Evolutionary conservation across 257 asterid species (phyloP).

Genomic region (Salvia miltiorrhiza): DNA sequence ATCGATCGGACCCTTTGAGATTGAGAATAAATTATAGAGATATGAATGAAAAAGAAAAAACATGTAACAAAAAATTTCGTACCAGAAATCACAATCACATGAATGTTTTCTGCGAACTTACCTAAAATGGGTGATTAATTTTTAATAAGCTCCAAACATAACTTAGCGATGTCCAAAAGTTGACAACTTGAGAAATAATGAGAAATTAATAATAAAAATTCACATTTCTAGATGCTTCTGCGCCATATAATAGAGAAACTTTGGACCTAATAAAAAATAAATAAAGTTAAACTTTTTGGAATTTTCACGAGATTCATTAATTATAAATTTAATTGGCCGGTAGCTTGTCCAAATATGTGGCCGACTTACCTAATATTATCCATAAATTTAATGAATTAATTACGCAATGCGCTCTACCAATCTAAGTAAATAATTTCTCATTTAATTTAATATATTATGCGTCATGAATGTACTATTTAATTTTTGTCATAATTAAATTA

Average conservation of each 20-base stretch:
- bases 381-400: background rate
- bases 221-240: background rate
- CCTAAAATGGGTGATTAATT: too few species aligned
- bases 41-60: too few species aligned
- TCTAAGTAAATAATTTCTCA: background rate
- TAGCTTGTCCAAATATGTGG: slow-evolving; percentile 11
- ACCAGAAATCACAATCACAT: too few species aligned
- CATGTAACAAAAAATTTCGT: too few species aligned
- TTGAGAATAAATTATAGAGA: too few species aligned
- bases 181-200: too few species aligned
- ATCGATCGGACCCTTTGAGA: too few species aligned
- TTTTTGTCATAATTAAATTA: background rate
- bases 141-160: too few species aligned
- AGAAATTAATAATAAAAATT: background rate
- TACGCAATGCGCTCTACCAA: background rate
- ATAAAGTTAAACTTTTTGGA: slow-evolving; percentile 7
- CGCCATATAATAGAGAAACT: background rate
- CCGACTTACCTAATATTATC: slow-evolving; percentile 20
- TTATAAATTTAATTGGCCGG: slow-evolving; percentile 9
- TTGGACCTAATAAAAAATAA: slow-evolving; percentile 4
- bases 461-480: background rate
- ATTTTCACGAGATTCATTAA: background rate
- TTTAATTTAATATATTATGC: background rate
- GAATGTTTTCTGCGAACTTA: too few species aligned
- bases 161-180: too few species aligned